Percentiles rank a stretch among this genome's conserved stretches.
phyloP scores from a whole-genome alignment of 2,329 filamentous ascomycete genomes.

The Sarocladium brachiariae region DNA sequence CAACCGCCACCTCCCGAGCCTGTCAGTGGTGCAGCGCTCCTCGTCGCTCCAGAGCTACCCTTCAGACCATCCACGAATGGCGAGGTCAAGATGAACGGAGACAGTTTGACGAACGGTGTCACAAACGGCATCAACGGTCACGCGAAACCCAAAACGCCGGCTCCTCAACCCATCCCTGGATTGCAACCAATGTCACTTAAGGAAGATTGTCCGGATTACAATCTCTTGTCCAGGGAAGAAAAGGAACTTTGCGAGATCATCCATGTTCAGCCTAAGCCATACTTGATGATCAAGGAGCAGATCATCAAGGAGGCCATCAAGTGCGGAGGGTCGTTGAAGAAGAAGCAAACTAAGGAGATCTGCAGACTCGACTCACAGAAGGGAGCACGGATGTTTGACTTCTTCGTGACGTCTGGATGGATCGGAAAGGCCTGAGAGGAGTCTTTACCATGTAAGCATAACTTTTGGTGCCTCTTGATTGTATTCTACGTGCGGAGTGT shows the following conservation, averaged over 20 bases:
- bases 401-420: conserved; percentile 90
- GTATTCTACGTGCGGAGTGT: neutral
- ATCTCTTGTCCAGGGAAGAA: conserved; percentile 80
- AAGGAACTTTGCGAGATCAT: conserved; percentile 78
- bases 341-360: conserved; percentile 86
- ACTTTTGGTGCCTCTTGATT: too few relatives aligned
- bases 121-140: conserved; percentile 40
- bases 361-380: conserved; percentile 80
- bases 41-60: conserved; percentile 74
- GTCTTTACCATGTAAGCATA: too few relatives aligned
- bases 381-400: conserved; percentile 82
- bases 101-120: conserved; percentile 40
- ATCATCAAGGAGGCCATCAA: conserved; percentile 88
- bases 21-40: conserved; percentile 64
- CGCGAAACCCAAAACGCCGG: conserved; percentile 40
- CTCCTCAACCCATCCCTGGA: conserved; percentile 49
- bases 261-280: conserved; percentile 86
- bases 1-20: conserved; percentile 62
- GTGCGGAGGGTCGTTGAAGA: conserved; percentile 81
- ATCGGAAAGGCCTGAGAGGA: conserved; percentile 66
- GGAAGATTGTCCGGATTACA: conserved; percentile 73
- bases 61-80: conserved; percentile 30
- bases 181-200: conserved; percentile 60
- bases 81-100: conserved; percentile 23
- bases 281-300: conserved; percentile 88